phyloP scores from a whole-genome alignment of 225 moss, liverwort and hornwort genomes.

The Antitrichia curtipendula region DNA sequence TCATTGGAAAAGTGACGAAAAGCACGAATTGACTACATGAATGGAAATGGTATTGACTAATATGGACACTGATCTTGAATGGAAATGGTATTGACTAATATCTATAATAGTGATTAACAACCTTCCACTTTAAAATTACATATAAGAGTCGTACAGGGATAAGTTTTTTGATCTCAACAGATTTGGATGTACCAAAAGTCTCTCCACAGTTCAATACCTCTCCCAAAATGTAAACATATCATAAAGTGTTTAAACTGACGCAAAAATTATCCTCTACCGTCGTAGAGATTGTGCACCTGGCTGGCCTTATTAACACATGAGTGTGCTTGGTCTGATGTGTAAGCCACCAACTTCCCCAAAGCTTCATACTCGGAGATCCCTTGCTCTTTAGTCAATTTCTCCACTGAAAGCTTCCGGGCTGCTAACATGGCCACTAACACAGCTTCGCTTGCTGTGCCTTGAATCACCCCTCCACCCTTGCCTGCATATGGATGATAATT shows the following conservation, averaged over 20 bases:
- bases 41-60: not conserved
- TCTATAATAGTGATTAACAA: not conserved
- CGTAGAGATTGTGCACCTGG: slow-evolving; percentile 18
- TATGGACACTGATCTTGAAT: too few relatives aligned
- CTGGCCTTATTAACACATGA: slow-evolving; percentile 51
- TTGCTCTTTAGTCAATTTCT: slow-evolving; percentile 20
- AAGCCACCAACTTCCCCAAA: slow-evolving; percentile 41
- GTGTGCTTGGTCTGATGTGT: slow-evolving; percentile 67
- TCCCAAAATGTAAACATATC: not conserved
- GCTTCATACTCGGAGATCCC: slow-evolving; percentile 35
- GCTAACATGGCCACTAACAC: slow-evolving; percentile 47
- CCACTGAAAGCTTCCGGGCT: slow-evolving; percentile 32
- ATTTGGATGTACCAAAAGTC: not conserved
- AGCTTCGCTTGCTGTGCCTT: slow-evolving; percentile 69
- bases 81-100: not conserved
- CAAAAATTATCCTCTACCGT: not conserved
- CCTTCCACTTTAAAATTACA: not conserved
- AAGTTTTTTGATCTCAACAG: not conserved
- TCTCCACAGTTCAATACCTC: not conserved
- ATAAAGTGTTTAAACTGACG: not conserved
- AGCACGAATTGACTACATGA: not conserved
- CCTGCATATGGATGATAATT: slow-evolving; percentile 8
- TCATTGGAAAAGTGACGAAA: not conserved
- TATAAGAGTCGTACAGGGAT: not conserved
- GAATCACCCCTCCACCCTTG: slow-evolving; percentile 73